Base-by-base conservation (phyloP, 1,139 yeast genomes). In the Diutina catenulata region DNA sequence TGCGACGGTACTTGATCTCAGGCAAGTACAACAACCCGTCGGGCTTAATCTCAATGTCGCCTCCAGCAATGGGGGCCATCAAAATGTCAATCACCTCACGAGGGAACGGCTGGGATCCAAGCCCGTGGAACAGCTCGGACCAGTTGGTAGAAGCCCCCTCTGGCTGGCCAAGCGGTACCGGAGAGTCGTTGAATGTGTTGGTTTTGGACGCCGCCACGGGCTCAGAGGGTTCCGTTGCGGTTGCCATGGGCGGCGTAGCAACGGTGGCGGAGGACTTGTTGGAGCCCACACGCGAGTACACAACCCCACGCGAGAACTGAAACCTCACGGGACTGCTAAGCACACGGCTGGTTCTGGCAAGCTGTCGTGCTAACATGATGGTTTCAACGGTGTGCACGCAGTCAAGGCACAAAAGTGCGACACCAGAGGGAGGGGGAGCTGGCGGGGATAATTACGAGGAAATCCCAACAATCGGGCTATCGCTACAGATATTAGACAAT, bases 21-120 rank as follows among this genome's bases (percentile, higher is more conserved):
- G 98, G 98, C 38, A 91, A 63, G 50, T 86, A 91, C 11, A 91
- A 59, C 39, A 91, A 64, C 14, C 98, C 97, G 55, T 91, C 98
- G 0, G 98, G 97, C 45, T 91, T 91, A 46, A 91, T 81, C 55
- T 91, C 98, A 39, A 91, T 77, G 48, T 91, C 97, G 23, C 68
- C 70, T 5, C 73, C 68, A 1, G 68, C 68, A 16, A 91, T 52
- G 0, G 80, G 74, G 2, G 80, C 73, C 37, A 76, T 55, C 14
- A 91, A 61, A 7, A 74, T 64, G 22, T 73, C 72, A 39, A 75
- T 77, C 0, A 77, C 68, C 38, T 75, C 76, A 13, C 61, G 63
- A 3, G 79, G 59, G 50, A 91, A 91, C 0, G 95, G 80, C 22
- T 69, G 73, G 2, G 76, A 63, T 1, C 95, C 96, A 23, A 91